A percentile compares a stretch with the other conserved stretches of the same genome.
phyloP scores from a whole-genome alignment of 345 rosid species.

The Pistacia integerrima region DNA sequence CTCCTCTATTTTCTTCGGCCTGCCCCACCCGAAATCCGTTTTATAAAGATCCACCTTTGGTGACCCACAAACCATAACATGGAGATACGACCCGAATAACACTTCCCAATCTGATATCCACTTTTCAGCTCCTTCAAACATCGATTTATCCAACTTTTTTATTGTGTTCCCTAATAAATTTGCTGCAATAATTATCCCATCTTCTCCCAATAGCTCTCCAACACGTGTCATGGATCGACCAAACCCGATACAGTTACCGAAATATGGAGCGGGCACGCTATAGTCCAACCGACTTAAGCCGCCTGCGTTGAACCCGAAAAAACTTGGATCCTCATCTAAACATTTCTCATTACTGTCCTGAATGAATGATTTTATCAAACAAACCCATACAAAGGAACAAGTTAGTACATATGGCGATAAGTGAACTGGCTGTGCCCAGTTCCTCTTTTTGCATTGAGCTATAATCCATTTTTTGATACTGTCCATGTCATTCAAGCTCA shows the following conservation, averaged over 20 bases:
- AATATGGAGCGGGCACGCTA: conserved; percentile 26
- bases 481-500: conserved; percentile 26
- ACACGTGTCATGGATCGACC: conserved; percentile 23
- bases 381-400: conserved; percentile 41
- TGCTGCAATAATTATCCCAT: conserved; percentile 39
- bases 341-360: background rate
- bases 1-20: conserved; percentile 45
- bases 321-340: background rate
- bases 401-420: conserved; percentile 39
- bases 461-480: conserved; percentile 29
- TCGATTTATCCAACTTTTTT: conserved; percentile 28
- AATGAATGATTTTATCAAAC: conserved; percentile 25
- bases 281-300: conserved; percentile 34
- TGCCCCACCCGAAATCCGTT: conserved; percentile 54
- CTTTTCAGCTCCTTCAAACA: conserved; percentile 31
- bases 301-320: conserved; percentile 42
- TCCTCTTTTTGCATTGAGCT: conserved; percentile 10
- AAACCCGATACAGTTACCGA: conserved; percentile 46
- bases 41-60: conserved; percentile 42
- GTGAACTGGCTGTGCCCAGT: conserved; percentile 18
- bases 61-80: conserved; percentile 33
- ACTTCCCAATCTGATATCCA: conserved; percentile 39
- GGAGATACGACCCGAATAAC: conserved; percentile 23
- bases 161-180: conserved; percentile 36
- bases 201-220: conserved; percentile 30